Percentiles rank a stretch among this genome's conserved stretches.
Evolutionary conservation across 345 rosid species (phyloP).

Genomic region (Hypericum perforatum): DNA sequence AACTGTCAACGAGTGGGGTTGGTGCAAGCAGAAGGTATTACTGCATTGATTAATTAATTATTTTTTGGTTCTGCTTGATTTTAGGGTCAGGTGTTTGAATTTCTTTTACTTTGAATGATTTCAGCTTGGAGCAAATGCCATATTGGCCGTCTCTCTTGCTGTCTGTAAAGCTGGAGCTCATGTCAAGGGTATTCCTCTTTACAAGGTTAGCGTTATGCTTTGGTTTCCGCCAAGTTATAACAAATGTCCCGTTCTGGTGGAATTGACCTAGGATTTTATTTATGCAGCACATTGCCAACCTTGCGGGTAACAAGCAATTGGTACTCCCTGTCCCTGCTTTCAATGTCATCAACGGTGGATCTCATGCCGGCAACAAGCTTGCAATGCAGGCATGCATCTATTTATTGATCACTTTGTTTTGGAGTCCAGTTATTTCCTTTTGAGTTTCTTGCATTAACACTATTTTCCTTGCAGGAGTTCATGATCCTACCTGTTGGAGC

Average conservation of each 20-base stretch:
- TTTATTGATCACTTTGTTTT: neutral
- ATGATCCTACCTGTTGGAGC: constrained; percentile 66
- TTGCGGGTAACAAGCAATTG: constrained; percentile 52
- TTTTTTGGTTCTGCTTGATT: neutral
- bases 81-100: neutral
- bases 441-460: constrained; percentile 4
- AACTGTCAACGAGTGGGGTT: constrained; percentile 71
- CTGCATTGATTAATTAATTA: neutral
- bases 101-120: neutral
- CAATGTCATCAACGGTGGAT: constrained; percentile 67
- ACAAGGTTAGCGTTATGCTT: constrained; percentile 28
- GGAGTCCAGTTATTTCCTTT: neutral
- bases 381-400: constrained; percentile 45
- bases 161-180: constrained; percentile 66
- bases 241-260: neutral
- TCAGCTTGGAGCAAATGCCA: constrained; percentile 73
- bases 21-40: constrained; percentile 68
- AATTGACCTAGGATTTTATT: neutral
- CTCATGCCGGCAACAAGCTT: constrained; percentile 62
- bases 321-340: constrained; percentile 65
- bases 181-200: constrained; percentile 56
- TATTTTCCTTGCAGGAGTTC: constrained; percentile 37
- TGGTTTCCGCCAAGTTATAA: neutral
- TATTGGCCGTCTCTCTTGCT: constrained; percentile 64
- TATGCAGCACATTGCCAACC: constrained; percentile 60